Base-by-base conservation (phyloP, 2,329 filamentous ascomycete genomes). In the Hypoxylon sp. region DNA sequence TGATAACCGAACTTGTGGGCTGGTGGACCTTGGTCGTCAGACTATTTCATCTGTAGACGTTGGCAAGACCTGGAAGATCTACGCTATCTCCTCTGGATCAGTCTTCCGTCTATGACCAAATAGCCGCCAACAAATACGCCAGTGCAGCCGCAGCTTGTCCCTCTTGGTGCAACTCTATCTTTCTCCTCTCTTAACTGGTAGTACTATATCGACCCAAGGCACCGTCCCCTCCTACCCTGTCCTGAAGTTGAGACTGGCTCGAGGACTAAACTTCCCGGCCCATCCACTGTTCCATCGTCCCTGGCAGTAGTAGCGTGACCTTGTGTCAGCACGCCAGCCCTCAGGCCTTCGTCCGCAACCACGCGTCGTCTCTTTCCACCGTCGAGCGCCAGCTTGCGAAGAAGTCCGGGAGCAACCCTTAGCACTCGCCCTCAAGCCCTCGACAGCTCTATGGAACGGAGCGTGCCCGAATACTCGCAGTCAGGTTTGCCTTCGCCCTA, bases 401-500 rank as follows among this genome's bases (percentile, higher is more conserved):
- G 69, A 62, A 71, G 68, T 61, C 71, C 74, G 65, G 72, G 71
- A 72, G 73, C 71, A 61, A 70, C 70, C 67, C 61, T 72, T 64
- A 73, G 71, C 68, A 71, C 74, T 71, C 73, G 73, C 70, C 72
- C 73, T 51, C 69, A 72, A 69, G 64, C 70, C 57, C 61, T 69
- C 71, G 71, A 73, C 66, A 76, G 66, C 76, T 80, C 77, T 82
- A 86, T 86, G 85, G 85, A 87, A 82, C 84, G 85, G 78, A 81
- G 81, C 85, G 85, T 88, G 78, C 81, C 89, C 83, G 91, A 93
- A 81, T 93, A 92, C 84, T 87, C 90, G 88, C 91, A 93, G 88
- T 88, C 91, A 93, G 91, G 91, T 93, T 93, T 92, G 91, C 89
- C 85, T 80, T 88, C 88, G 85, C 87, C 87, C 81, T 89, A 88